phyloP scores from a whole-genome alignment of 2,329 filamentous ascomycete genomes.

The Calonectria hongkongensis region DNA sequence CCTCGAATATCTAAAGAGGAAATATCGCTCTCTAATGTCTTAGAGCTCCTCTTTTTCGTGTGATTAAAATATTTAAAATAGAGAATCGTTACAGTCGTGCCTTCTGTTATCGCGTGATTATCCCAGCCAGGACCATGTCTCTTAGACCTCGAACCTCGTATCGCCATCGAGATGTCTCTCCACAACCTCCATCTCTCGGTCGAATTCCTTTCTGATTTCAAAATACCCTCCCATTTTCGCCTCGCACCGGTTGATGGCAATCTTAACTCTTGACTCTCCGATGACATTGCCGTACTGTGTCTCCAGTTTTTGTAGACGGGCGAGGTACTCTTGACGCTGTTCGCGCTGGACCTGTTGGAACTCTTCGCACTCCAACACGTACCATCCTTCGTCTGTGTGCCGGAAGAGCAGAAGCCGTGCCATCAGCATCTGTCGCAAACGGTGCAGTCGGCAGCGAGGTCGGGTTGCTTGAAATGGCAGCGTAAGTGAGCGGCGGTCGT shows the following conservation, averaged over 20 bases:
- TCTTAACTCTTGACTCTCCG: background rate
- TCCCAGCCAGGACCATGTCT: too few species aligned
- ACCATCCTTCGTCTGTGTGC: slow-evolving; percentile 31
- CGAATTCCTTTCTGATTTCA: slow-evolving; percentile 26
- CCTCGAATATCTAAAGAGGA: background rate
- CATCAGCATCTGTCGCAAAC: background rate
- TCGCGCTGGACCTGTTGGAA: slow-evolving; percentile 36
- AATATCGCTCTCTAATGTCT: background rate
- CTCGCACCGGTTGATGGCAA: background rate
- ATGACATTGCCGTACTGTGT: background rate
- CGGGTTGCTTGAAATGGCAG: slow-evolving; percentile 6
- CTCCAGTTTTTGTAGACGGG: slow-evolving; percentile 11
- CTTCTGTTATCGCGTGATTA: background rate
- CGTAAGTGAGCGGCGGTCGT: background rate
- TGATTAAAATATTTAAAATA: background rate
- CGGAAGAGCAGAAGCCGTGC: background rate
- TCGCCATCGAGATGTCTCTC: slow-evolving; percentile 25
- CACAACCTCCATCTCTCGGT: slow-evolving; percentile 29
- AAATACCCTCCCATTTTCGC: slow-evolving; percentile 7
- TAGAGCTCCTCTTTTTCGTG: background rate
- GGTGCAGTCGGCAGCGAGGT: slow-evolving; percentile 2
- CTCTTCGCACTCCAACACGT: slow-evolving; percentile 26
- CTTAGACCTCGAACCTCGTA: slow-evolving; percentile 4
- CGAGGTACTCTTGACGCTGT: slow-evolving; percentile 6
- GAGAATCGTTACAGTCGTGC: background rate